phyloP scores from a whole-genome alignment of 2,329 filamentous ascomycete genomes.

The Orbilia ellipsospora region DNA sequence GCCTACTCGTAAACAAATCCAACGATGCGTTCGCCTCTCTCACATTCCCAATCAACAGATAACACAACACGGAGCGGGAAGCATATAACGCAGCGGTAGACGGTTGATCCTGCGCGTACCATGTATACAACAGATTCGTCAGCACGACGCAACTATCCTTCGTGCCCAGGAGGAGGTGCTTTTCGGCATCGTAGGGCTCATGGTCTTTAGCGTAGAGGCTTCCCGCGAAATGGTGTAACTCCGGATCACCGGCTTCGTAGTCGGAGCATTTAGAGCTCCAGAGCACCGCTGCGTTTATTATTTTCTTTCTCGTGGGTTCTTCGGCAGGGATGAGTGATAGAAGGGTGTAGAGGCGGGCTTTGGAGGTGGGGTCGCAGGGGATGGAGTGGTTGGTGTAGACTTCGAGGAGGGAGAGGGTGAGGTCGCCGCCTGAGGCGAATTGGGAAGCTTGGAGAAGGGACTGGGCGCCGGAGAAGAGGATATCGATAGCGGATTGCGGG shows the following conservation, averaged over 20 bases:
- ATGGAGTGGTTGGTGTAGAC: conserved; percentile 89
- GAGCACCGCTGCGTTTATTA: conserved; percentile 83
- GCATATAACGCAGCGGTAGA: conserved; percentile 89
- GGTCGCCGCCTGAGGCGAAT: conserved; percentile 89
- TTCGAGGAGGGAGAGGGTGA: conserved; percentile 87
- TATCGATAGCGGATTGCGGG: conserved; percentile 85
- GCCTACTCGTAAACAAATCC: conserved; percentile 76
- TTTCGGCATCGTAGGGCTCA: conserved; percentile 91
- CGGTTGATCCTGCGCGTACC: conserved; percentile 89
- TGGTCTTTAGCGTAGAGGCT: conserved; percentile 83
- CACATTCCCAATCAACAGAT: conserved; percentile 88
- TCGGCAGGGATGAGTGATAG: conserved; percentile 81
- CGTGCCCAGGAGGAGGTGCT: conserved; percentile 87
- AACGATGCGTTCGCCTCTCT: conserved; percentile 87
- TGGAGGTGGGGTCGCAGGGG: conserved; percentile 77
- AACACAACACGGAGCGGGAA: conserved; percentile 87
- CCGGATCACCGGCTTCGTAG: conserved; percentile 89
- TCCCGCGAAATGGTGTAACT: conserved; percentile 91
- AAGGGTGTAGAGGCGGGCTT: conserved; percentile 69
- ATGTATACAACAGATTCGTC: conserved; percentile 85
- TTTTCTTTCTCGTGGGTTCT: conserved; percentile 93
- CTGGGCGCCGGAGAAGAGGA: conserved; percentile 84
- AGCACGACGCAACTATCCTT: conserved; percentile 85
- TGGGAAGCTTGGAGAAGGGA: conserved; percentile 91
- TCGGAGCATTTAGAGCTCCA: conserved; percentile 90